Evolutionary conservation across 2,329 filamentous ascomycete species (phyloP), one percentile per base, ranked within the genome.

Genomic region (Myriangium duriaei): DNA sequence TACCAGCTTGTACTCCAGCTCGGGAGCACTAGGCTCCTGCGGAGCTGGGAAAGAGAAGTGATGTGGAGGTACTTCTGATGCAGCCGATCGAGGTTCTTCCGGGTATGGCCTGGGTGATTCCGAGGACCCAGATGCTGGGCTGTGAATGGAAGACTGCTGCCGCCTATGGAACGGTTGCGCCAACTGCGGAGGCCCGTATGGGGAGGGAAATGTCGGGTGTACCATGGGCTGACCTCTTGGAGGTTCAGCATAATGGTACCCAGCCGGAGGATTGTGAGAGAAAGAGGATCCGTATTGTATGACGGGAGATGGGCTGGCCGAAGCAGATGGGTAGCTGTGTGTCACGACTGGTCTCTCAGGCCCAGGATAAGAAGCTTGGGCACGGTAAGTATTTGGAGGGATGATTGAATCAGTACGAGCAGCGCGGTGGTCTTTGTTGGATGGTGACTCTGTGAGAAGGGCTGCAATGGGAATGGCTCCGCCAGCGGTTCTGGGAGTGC

Each of bases 1-100:
- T 31, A 57, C 63, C 40, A 83, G 68, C 34, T 59, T 57, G 49
- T 66, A 69, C 39, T 59, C 45, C 28, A 55, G 41, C 18, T 56
- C 48, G 2, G 51, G 51, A 12, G 47, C 44, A 16, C 32, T 30
- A 30, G 10, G 38, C 32, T 7, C 37, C 48, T 21, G 29, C 18
- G 15, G 32, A 26, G 17, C 32, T 30, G 29, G 38, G 31, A 32
- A 40, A 28, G 16, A 43, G 32, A 32, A 59, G 46, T 21, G 59
- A 42, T 43, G 58, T 60, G 36, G 59, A 52, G 11, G 60, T 48
- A 5, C 55, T 53, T 15, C 55, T 52, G 32, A 53, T 3, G 34
- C 28, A 13, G 40, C 35, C 28, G 39, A 37, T 11, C 24, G 38
- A 34, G 32, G 30, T 13, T 45, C 41, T 11, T 44, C 44, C 7